Evolutionary conservation across 2,329 filamentous ascomycete genomes (phyloP), one percentile per base, ranked within the genome.

Genomic region (Trichoderma polysporum): DNA sequence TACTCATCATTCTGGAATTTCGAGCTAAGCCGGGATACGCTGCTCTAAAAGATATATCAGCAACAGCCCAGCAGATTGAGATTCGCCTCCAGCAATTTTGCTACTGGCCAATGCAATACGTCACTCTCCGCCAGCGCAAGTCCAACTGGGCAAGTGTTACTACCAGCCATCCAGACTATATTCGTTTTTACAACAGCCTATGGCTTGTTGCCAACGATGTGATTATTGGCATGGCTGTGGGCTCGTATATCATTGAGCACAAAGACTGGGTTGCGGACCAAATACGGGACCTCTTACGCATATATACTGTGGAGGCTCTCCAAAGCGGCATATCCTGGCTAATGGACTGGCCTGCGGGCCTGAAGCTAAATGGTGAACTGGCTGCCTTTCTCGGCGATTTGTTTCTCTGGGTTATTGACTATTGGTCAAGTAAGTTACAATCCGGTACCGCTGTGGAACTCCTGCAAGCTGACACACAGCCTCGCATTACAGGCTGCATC

Each of bases 141-240:
- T 89, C 90, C 69, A 93, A 97, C 73, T 98, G 95, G 94, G 92
- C 93, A 67, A 98, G 94, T 76, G 91, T 98, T 65, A 97, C 94
- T 0, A 95, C 91, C 56, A 97, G 91, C 73, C 94, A 99, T 77
- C 93, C 94, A 0, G 95, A 99, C 77, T 99, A 99, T 77, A 99
- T 99, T 71, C 91, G 95, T 17, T 99, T 99, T 79, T 99, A 98
- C 81, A 99, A 99, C 78, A 97, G 93, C 74, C 83, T 99, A 4
- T 99, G 95, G 95, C 90, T 99, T 9, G 95, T 99, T 25, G 94
- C 94, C 33, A 99, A 99, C 80, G 95, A 99, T 80, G 91, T 99
- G 54, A 99, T 99, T 70, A 98, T 99, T 68, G 96, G 95, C 29
- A 97, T 99, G 71, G 95, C 95, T 1, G 81, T 99, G 8, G 96